Base-by-base conservation (phyloP, 768 basidiomycete species). In the Ramaria sp. region DNA sequence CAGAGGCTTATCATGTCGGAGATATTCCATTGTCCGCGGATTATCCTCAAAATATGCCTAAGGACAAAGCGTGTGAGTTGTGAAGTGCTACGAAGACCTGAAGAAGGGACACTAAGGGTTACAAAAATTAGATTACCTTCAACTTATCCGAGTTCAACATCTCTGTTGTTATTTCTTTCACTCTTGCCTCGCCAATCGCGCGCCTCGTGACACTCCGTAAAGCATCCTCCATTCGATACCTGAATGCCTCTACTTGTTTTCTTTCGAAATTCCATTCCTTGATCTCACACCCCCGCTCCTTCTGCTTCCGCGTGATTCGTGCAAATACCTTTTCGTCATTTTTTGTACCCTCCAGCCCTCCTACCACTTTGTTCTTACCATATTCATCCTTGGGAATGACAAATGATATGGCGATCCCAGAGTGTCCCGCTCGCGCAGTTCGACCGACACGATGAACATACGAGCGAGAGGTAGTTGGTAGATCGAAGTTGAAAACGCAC, bases 41-140 rank as follows among this genome's bases (percentile, higher is more conserved):
- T 98, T 93, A 63, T 97, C 93, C 63, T 97, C 93, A 59, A 99
- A 97, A 68, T 98, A 95, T 5, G 93, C 91, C 94, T 97, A 62
- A 59, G 54, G 32, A 30, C 12, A 27, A 42, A 54, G 57, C 12
- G 57, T 42, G 38, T 34, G 51, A 42, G n/a, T 42, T 20, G 13
- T 15, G 48, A 37, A 32, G 24, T 18, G 32, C 18, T 15, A 15
- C 1, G 27, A 39, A 36, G 5, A 34, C 3, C 24, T 7, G 37
- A 50, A 50, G 13, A 42, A n/a, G 15, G 5, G 15, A n/a, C 18
- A 52, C 16, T 8, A 13, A 34, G 13, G 32, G 13, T 13, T 50
- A 30, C 47, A 20, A 16, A 12, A 45, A 45, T 18, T 4, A 24
- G 28, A 34, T 34, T 56, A 93, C 94, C 80, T 97, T 97, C 47